Conservation (phyloP, 139 green algal species). For the Trebouxia sp. region DNA sequence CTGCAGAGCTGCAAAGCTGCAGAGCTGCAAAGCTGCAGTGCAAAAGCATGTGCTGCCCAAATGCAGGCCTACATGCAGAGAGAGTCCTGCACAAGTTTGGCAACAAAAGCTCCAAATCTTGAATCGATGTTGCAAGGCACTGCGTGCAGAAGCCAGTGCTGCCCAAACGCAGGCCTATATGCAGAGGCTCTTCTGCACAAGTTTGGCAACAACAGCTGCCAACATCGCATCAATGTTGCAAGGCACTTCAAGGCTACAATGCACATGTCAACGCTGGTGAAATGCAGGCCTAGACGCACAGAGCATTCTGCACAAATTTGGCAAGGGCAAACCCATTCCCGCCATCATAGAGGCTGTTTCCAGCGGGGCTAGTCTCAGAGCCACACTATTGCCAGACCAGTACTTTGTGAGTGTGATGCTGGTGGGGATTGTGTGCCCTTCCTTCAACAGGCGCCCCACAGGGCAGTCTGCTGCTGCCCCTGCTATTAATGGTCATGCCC, state of each 20-base stretch:
- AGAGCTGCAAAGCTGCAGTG: too few species aligned
- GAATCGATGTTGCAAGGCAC: slow-evolving; percentile 84
- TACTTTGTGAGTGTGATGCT: slow-evolving; percentile 70
- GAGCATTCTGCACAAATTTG: slow-evolving; percentile 59
- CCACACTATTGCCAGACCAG: slow-evolving; percentile 74
- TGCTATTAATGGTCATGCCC: slow-evolving; percentile 8
- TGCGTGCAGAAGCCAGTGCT: too few species aligned
- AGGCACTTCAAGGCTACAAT: too few species aligned
- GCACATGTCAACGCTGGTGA: background rate
- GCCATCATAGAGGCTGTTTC: slow-evolving; percentile 86
- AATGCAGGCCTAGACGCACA: slow-evolving; percentile 47
- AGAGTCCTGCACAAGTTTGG: slow-evolving; percentile 60
- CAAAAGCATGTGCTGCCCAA: too few species aligned
- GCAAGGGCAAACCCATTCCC: slow-evolving; percentile 78
- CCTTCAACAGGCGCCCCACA: slow-evolving; percentile 64
- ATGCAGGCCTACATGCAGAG: slow-evolving; percentile 59
- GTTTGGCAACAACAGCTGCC: too few species aligned
- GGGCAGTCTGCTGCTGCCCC: slow-evolving; percentile 3
- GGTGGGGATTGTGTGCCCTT: slow-evolving; percentile 76
- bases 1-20: too few species aligned
- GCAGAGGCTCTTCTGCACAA: too few species aligned
- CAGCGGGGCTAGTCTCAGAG: slow-evolving; percentile 75
- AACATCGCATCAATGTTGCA: too few species aligned
- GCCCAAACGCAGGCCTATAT: too few species aligned
- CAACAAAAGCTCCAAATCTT: slow-evolving; percentile 74